These are phyloP conservation scores for Nephelium lappaceum DNA, from an alignment of 345 rosid species.

Conservation along the genomic window DNA sequence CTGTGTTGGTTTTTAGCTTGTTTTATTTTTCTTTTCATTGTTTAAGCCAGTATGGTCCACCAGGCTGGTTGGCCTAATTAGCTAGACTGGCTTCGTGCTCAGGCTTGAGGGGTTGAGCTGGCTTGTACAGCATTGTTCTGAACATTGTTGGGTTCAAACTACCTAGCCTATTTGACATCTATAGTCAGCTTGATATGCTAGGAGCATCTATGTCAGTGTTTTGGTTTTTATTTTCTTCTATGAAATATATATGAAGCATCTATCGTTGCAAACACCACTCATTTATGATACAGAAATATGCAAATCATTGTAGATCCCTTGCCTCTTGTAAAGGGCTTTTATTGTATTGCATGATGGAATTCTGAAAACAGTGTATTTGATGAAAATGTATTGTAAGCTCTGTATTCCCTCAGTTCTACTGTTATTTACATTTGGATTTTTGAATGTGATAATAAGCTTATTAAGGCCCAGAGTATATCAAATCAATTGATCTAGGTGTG, in stretches of 20 bases:
- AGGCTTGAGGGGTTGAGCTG: not conserved
- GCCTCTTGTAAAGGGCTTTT: not conserved
- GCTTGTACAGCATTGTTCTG: not conserved
- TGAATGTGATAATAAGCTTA: not conserved
- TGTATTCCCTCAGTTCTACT: not conserved
- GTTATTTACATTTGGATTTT: not conserved
- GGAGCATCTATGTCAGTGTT: not conserved
- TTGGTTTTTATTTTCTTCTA: too few relatives aligned
- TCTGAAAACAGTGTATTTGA: not conserved
- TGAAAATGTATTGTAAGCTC: not conserved
- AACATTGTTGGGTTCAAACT: not conserved
- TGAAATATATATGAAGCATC: not conserved
- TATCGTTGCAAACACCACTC: not conserved
- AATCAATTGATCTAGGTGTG: not conserved
- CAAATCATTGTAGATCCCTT: not conserved
- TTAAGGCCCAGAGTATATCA: not conserved
- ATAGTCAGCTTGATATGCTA: not conserved
- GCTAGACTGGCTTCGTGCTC: not conserved
- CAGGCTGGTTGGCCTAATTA: not conserved
- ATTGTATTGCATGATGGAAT: not conserved
- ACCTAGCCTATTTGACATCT: not conserved
- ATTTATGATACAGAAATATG: not conserved
- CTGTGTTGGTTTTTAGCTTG: not conserved
- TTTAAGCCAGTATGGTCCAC: not conserved
- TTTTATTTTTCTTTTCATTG: too few relatives aligned